phyloP scores from a whole-genome alignment of 106 monocot genomes.

The Dioscorea dumetorum region DNA sequence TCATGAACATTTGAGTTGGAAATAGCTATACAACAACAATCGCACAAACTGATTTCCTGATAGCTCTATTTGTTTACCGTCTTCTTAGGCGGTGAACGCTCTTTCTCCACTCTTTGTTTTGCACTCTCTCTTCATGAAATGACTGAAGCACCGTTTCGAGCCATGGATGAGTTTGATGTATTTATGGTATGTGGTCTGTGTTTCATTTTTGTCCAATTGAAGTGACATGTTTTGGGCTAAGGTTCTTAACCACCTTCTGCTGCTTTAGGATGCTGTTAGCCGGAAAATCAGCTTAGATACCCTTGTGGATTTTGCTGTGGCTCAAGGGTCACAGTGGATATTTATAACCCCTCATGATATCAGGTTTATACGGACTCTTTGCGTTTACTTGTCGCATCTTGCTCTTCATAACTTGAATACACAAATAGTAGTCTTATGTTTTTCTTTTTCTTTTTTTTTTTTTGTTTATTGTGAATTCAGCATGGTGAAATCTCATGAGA shows the following conservation, averaged over 20 bases:
- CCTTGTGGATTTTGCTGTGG: constrained; percentile 70
- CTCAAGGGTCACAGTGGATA: constrained; percentile 95
- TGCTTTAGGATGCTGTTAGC: constrained; percentile 88
- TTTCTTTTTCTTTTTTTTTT: no score
- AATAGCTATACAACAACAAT: no score
- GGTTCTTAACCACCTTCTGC: not conserved
- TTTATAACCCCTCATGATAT: constrained; percentile 97
- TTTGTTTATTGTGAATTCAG: constrained; percentile 38
- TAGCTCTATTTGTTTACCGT: not conserved
- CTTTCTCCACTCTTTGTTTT: constrained; percentile 95
- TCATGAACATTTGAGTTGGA: no score
- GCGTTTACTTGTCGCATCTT: not conserved
- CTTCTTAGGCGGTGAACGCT: constrained; percentile 76
- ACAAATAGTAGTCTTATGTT: not conserved
- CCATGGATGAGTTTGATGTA: constrained; percentile 99
- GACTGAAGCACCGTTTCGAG: constrained; percentile 95
- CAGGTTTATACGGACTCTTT: constrained; percentile 29
- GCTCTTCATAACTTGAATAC: not conserved
- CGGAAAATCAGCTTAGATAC: constrained; percentile 96
- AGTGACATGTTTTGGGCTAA: not conserved
- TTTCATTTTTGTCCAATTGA: not conserved
- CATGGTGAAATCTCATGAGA: constrained; percentile 78
- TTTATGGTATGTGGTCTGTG: constrained; percentile 67
- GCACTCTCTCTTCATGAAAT: constrained; percentile 94
- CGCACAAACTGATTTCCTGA: no score